phyloP scores from a whole-genome alignment of 176 grass and related monocot species.

The Pharus latifolius region DNA sequence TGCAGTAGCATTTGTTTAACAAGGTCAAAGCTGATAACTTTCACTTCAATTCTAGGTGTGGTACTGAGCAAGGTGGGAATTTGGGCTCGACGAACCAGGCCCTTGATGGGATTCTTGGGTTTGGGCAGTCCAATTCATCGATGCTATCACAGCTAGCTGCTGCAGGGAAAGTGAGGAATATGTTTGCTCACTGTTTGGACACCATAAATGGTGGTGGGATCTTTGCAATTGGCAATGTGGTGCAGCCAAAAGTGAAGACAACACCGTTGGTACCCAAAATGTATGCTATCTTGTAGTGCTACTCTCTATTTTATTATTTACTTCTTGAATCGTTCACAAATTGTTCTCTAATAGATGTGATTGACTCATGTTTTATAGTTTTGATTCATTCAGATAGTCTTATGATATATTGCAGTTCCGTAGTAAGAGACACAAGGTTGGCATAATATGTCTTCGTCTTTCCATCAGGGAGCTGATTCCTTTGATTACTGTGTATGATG shows the following conservation, averaged over 20 bases:
- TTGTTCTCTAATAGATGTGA: background rate
- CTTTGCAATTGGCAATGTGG: conserved; percentile 85
- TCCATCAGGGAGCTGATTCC: background rate
- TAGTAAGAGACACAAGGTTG: background rate
- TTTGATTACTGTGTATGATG: background rate
- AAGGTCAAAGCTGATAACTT: background rate
- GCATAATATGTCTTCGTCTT: background rate
- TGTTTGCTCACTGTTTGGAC: conserved; percentile 87
- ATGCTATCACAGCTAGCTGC: conserved; percentile 68
- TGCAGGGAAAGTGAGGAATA: conserved; percentile 68
- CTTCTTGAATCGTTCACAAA: background rate
- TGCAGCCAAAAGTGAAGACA: conserved; percentile 78
- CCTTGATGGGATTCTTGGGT: conserved; percentile 91
- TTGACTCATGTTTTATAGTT: background rate
- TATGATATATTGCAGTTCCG: background rate
- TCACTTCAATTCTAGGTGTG: conserved; percentile 37
- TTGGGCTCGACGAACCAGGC: conserved; percentile 62
- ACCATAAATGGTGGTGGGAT: conserved; percentile 80
- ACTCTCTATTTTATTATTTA: background rate
- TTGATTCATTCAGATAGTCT: background rate
- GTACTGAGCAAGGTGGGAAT: conserved; percentile 75
- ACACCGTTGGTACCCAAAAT: conserved; percentile 58
- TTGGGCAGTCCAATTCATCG: conserved; percentile 77
- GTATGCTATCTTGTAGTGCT: conserved; percentile 38
- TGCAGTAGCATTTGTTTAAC: too few relatives aligned